These are phyloP conservation scores for Suhomyces vadensis DNA, from an alignment of 805 yeast species.

Conservation along the genomic window DNA sequence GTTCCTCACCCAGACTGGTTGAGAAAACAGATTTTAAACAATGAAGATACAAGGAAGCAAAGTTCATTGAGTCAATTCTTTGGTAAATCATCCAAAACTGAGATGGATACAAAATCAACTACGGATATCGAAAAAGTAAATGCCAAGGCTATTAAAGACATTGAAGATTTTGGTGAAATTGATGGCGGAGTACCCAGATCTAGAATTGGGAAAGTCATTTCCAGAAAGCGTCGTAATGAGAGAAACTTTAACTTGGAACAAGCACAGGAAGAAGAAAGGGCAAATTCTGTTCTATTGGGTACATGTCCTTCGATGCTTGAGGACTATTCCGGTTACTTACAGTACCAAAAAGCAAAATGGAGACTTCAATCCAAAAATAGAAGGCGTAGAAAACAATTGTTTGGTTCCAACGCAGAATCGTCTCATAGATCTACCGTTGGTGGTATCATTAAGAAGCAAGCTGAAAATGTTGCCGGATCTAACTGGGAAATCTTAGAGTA, in stretches of 20 bases:
- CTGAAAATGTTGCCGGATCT: constrained; percentile 72
- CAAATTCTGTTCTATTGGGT: constrained; percentile 48
- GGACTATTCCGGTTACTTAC: constrained; percentile 68
- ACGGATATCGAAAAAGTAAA: constrained; percentile 72
- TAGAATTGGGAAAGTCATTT: constrained; percentile 47
- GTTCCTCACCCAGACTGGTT: constrained; percentile 96
- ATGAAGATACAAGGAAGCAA: constrained; percentile 72
- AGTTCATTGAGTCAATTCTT: constrained; percentile 62
- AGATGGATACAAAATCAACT: constrained; percentile 23
- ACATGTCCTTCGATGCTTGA: constrained; percentile 65
- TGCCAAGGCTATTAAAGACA: constrained; percentile 47
- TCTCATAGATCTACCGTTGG: constrained; percentile 64
- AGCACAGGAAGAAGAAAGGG: constrained; percentile 49
- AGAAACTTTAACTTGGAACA: constrained; percentile 18
- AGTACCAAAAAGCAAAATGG: constrained; percentile 89
- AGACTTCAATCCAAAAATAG: constrained; percentile 69
- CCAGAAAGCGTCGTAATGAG: constrained; percentile 44
- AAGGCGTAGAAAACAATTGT: constrained; percentile 69
- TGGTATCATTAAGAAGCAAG: constrained; percentile 70
- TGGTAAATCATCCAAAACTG: constrained; percentile 40
- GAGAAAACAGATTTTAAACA: constrained; percentile 56
- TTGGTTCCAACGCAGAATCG: constrained; percentile 63
- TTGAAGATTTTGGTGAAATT: constrained; percentile 66
- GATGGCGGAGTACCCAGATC: constrained; percentile 27
- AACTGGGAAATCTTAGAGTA: constrained; percentile 87